Percentiles rank a stretch among this genome's conserved stretches.
Evolutionary conservation across 1,284 basidiomycete genomes (phyloP).

Genomic region (Mycena sp.): DNA sequence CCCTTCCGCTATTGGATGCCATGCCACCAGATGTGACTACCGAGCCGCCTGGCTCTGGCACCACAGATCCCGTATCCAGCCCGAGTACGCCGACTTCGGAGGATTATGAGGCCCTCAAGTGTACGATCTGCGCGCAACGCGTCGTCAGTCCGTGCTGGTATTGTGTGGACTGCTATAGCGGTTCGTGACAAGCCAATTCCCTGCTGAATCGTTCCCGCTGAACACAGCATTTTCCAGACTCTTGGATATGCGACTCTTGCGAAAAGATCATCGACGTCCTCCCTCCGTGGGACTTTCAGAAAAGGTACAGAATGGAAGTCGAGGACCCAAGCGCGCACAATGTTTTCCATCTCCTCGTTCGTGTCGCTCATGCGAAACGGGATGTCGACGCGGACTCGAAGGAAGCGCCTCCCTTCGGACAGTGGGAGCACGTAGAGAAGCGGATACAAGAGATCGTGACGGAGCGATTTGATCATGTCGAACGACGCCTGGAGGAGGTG

Average conservation of each 20-base stretch:
- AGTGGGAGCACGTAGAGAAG: constrained; percentile 6
- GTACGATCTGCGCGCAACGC: neutral
- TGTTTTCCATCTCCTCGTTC: constrained; percentile 7
- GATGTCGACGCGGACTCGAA: neutral
- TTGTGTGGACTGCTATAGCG: neutral
- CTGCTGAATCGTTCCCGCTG: neutral
- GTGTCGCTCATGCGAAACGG: neutral
- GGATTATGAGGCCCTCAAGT: neutral
- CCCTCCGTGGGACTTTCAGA: constrained; percentile 10
- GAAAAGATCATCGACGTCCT: neutral
- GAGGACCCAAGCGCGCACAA: neutral
- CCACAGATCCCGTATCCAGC: neutral
- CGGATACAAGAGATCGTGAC: constrained; percentile 11
- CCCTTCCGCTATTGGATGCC: neutral
- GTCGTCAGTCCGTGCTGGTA: constrained; percentile 8
- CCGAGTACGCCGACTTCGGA: neutral
- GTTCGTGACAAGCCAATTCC: neutral
- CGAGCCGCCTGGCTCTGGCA: too few species aligned
- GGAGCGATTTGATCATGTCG: neutral
- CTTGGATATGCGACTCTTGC: constrained; percentile 20
- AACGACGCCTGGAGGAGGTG: neutral
- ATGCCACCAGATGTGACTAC: too few species aligned
- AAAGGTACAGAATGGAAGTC: neutral
- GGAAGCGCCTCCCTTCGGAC: neutral
- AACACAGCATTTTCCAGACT: neutral